Conservation (phyloP, 257 asterid species). For the Solanum chilense region DNA sequence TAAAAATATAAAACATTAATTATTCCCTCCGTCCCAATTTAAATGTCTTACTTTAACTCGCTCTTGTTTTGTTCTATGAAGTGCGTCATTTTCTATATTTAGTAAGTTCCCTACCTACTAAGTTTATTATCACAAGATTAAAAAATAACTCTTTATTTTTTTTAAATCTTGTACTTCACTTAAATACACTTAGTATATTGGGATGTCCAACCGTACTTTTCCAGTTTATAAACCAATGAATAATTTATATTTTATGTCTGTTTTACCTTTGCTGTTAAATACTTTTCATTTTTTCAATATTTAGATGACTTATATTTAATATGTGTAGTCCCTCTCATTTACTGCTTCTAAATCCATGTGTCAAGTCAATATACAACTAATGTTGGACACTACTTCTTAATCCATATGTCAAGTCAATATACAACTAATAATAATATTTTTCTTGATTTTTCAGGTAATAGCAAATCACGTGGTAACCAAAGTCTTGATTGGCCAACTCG, state of each 20-base stretch:
- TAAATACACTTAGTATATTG: no score
- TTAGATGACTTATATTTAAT: background rate
- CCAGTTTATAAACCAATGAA: background rate
- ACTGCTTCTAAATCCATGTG: background rate
- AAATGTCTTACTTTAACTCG: background rate
- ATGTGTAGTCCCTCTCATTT: no score
- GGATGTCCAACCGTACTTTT: background rate
- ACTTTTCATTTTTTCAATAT: background rate
- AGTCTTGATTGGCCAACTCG: slow-evolving; percentile 73
- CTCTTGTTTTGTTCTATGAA: background rate
- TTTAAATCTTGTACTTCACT: no score
- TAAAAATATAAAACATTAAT: background rate
- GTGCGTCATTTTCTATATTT: background rate
- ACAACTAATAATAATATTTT: background rate
- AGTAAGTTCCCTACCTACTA: background rate
- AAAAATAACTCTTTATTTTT: no score
- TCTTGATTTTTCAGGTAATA: slow-evolving; percentile 28
- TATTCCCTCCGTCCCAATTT: background rate
- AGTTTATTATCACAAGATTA: background rate
- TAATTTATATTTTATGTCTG: no score
- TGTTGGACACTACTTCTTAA: background rate
- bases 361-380: no score
- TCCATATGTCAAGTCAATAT: background rate
- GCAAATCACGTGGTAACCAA: slow-evolving; percentile 21
- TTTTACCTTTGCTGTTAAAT: no score